These are phyloP conservation scores for Themeda triandra DNA, from an alignment of 176 grass and related monocot genomes.

Conservation along the genomic window DNA sequence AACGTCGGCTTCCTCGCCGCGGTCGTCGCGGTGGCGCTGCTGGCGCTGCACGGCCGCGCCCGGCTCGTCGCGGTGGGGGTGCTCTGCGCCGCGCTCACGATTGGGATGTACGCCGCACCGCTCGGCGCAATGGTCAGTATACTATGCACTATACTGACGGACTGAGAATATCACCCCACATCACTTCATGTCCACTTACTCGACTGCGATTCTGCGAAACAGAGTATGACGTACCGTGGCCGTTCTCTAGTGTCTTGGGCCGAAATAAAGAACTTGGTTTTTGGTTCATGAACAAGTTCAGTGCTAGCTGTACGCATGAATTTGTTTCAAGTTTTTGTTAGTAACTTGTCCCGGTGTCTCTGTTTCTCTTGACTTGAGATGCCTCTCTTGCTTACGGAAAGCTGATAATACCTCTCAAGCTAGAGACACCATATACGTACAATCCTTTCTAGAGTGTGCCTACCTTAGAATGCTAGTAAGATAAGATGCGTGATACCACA, in stretches of 20 bases:
- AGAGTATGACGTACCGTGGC: background rate
- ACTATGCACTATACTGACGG: background rate
- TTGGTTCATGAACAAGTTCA: background rate
- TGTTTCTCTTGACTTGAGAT: background rate
- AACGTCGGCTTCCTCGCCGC: constrained; percentile 51
- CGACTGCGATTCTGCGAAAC: background rate
- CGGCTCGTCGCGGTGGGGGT: constrained; percentile 46
- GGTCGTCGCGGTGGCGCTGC: constrained; percentile 35
- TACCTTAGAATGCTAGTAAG: background rate
- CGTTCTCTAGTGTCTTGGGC: background rate
- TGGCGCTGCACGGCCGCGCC: constrained; percentile 40
- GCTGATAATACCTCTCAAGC: background rate
- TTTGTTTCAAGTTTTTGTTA: background rate
- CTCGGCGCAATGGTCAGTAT: constrained; percentile 51
- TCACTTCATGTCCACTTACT: background rate
- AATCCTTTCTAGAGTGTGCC: background rate
- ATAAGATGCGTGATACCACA: no score
- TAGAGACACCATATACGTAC: background rate
- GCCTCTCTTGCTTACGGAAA: background rate
- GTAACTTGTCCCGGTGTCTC: background rate
- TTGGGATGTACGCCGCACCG: constrained; percentile 69
- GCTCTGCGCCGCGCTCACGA: constrained; percentile 56
- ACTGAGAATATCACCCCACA: background rate
- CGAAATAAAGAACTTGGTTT: background rate
- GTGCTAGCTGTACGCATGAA: background rate